These are phyloP conservation scores for Tylopilus intermedius DNA, from an alignment of 768 basidiomycete genomes.

Conservation along the genomic window DNA sequence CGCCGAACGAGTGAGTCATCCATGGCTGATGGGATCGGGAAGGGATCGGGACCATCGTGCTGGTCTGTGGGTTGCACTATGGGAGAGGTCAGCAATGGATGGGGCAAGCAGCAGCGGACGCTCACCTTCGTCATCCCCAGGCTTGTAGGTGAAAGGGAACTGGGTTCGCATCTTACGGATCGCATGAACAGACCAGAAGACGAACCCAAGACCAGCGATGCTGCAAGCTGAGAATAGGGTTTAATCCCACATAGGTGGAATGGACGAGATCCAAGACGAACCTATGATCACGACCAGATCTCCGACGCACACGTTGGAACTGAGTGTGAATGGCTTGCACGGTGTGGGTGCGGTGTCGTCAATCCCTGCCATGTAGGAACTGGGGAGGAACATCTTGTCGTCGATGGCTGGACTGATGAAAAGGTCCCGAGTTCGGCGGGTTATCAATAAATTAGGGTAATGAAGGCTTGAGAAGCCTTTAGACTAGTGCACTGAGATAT, in stretches of 20 bases:
- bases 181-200: conserved; percentile 19
- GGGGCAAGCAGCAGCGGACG: not conserved
- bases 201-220: conserved; percentile 17
- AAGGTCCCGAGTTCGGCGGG: not conserved
- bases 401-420: not conserved
- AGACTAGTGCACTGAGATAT: too few species aligned
- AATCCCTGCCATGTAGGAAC: not conserved
- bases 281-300: conserved; percentile 23
- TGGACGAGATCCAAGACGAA: not conserved
- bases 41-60: conserved; percentile 2
- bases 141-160: conserved; percentile 3
- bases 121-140: conserved; percentile 1
- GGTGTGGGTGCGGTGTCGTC: not conserved
- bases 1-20: not conserved
- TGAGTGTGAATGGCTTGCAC: conserved; percentile 11
- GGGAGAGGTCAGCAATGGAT: not conserved
- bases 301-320: conserved; percentile 19
- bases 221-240: conserved; percentile 10
- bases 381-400: conserved; percentile 6
- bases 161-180: conserved; percentile 16
- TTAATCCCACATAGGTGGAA: not conserved
- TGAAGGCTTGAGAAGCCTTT: not conserved
- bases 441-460: not conserved
- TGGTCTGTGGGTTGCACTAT: not conserved
- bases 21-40: not conserved